phyloP scores from a whole-genome alignment of 2,329 filamentous ascomycete genomes.

The Colletotrichum lindemuthianum region DNA sequence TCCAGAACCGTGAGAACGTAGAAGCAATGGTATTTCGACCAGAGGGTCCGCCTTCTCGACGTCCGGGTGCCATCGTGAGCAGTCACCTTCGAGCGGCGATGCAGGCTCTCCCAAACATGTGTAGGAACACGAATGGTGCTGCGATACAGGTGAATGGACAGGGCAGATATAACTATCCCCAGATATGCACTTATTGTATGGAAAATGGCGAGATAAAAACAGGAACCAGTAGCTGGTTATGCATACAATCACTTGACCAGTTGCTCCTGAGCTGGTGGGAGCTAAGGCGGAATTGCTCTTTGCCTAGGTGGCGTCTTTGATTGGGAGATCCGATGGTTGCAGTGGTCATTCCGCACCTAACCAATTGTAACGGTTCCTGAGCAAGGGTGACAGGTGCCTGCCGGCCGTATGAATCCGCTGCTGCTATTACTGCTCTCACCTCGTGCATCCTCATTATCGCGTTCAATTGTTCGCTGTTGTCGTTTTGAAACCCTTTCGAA shows the following conservation, averaged over 20 bases:
- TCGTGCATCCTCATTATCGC: too few relatives aligned
- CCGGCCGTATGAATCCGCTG: too few relatives aligned
- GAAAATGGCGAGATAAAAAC: too few relatives aligned
- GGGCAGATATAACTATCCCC: too few relatives aligned
- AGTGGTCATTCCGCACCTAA: neutral
- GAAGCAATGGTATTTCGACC: constrained; percentile 41
- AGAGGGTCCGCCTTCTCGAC: constrained; percentile 30
- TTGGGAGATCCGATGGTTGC: constrained; percentile 1
- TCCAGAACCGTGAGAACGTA: constrained; percentile 57
- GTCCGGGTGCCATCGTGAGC: constrained; percentile 51
- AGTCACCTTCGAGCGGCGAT: constrained; percentile 55
- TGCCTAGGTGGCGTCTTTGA: neutral
- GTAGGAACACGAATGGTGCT: neutral
- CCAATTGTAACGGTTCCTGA: constrained; percentile 1
- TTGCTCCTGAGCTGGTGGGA: neutral
- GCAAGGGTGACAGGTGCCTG: too few relatives aligned
- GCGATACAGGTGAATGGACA: too few relatives aligned
- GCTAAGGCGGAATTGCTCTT: neutral
- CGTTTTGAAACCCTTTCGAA: too few relatives aligned
- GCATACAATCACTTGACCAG: constrained; percentile 29
- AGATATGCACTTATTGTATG: too few relatives aligned
- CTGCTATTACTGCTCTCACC: too few relatives aligned
- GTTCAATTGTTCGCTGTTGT: too few relatives aligned
- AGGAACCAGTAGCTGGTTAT: neutral
- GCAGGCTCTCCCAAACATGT: constrained; percentile 51